These are phyloP conservation scores for Cenchrus fungigraminus DNA, from an alignment of 176 grass and related monocot species.

Conservation along the genomic window DNA sequence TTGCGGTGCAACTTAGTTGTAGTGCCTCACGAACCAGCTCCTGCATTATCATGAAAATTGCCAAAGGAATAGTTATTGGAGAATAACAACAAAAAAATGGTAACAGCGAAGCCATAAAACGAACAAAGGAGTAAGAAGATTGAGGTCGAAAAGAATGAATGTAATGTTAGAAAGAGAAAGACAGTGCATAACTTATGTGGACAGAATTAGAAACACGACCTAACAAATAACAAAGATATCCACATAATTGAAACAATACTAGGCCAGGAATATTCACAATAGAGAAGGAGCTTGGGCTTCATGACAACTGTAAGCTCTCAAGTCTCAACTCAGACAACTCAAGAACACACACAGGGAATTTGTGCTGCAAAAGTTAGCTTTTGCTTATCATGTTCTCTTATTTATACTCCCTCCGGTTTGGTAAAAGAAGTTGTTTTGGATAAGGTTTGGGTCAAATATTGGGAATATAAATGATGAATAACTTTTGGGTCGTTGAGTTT, in stretches of 20 bases:
- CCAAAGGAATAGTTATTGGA: background rate
- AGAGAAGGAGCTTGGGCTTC: constrained; percentile 3
- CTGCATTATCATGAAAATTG: constrained; percentile 38
- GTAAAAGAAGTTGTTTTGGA: no score
- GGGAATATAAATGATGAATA: no score
- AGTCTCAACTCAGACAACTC: no score
- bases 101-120: constrained; percentile 20
- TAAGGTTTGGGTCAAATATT: no score
- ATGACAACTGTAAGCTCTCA: background rate
- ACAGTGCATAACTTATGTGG: background rate
- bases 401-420: no score
- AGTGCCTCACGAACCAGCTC: constrained; percentile 48
- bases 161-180: background rate
- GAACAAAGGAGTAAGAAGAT: background rate
- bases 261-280: background rate
- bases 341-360: no score
- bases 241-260: background rate
- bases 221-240: background rate
- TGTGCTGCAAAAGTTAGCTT: no score
- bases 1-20: constrained; percentile 46
- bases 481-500: no score
- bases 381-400: no score
- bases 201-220: background rate
- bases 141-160: background rate
- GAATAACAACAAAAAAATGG: constrained; percentile 15